These are phyloP conservation scores for Mycena polygramma DNA, from an alignment of 768 basidiomycete genomes.

Conservation along the genomic window DNA sequence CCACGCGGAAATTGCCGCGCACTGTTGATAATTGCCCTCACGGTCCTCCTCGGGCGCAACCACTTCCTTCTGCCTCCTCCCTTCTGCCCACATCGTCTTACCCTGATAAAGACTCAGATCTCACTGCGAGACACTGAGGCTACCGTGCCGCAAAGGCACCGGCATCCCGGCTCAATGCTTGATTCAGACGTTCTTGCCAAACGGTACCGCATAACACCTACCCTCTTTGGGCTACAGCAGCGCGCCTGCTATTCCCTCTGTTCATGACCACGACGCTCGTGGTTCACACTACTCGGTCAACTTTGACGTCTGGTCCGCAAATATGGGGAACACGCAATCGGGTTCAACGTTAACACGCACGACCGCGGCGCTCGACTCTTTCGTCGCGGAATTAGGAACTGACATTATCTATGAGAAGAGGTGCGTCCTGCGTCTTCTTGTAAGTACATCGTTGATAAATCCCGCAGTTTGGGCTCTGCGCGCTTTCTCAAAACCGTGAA, in stretches of 20 bases:
- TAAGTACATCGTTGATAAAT: not conserved
- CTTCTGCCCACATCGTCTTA: too few relatives aligned
- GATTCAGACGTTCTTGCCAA: not conserved
- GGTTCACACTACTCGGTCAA: not conserved
- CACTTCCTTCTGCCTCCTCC: too few relatives aligned
- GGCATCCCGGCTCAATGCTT: not conserved
- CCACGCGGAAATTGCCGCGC: too few relatives aligned
- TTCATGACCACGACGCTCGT: conserved; percentile 17
- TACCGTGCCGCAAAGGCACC: too few relatives aligned
- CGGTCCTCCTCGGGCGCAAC: too few relatives aligned
- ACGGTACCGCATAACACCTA: not conserved
- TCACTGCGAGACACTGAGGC: too few relatives aligned
- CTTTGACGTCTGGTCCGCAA: not conserved
- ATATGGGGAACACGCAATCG: conserved; percentile 86
- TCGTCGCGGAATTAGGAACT: conserved; percentile 87
- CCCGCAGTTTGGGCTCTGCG: conserved; percentile 72
- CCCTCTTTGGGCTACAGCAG: conserved; percentile 9
- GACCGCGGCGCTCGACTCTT: conserved; percentile 88
- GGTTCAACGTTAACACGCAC: conserved; percentile 78
- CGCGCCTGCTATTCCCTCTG: conserved; percentile 7
- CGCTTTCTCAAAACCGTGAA: conserved; percentile 90
- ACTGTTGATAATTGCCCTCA: too few relatives aligned
- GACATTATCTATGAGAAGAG: conserved; percentile 95
- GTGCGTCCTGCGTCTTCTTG: conserved; percentile 55
- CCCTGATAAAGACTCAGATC: too few relatives aligned